Evolutionary conservation across 2,329 filamentous ascomycete species (phyloP).

Genomic region (Ascomycota sp.): DNA sequence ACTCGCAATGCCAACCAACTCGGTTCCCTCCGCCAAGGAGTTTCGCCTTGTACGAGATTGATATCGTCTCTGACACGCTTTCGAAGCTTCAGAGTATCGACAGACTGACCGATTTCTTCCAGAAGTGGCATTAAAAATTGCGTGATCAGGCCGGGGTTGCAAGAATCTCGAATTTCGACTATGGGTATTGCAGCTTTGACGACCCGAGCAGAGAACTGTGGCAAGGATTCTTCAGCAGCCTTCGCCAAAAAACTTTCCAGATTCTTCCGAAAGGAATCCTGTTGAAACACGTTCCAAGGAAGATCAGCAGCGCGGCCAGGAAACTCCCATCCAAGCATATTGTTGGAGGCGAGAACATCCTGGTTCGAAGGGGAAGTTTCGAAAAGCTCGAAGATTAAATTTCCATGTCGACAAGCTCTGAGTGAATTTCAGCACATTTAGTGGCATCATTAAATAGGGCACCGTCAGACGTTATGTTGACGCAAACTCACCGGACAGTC

Average conservation of each 20-base stretch:
- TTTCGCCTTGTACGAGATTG: conserved; percentile 20
- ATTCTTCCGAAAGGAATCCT: conserved; percentile 20
- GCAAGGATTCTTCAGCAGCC: conserved; percentile 30
- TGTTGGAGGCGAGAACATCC: conserved; percentile 26
- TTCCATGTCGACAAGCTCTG: neutral
- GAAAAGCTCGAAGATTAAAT: conserved; percentile 31
- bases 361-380: conserved; percentile 33
- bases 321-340: conserved; percentile 37
- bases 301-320: conserved; percentile 31
- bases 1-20: conserved; percentile 44
- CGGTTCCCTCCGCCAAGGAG: conserved; percentile 41
- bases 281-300: conserved; percentile 10
- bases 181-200: conserved; percentile 28
- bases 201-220: conserved; percentile 28
- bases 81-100: conserved; percentile 16
- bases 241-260: conserved; percentile 34
- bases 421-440: too few species aligned
- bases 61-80: conserved; percentile 48
- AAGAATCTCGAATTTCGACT: conserved; percentile 35
- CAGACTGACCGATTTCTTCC: conserved; percentile 25
- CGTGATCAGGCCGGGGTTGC: conserved; percentile 34
- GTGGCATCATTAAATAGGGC: too few species aligned
- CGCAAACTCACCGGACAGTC: conserved; percentile 4
- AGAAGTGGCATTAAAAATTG: conserved; percentile 40
- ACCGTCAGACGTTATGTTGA: neutral